Evolutionary conservation across 441 rosid species (phyloP).

Genomic region (Euphorbia corollata): DNA sequence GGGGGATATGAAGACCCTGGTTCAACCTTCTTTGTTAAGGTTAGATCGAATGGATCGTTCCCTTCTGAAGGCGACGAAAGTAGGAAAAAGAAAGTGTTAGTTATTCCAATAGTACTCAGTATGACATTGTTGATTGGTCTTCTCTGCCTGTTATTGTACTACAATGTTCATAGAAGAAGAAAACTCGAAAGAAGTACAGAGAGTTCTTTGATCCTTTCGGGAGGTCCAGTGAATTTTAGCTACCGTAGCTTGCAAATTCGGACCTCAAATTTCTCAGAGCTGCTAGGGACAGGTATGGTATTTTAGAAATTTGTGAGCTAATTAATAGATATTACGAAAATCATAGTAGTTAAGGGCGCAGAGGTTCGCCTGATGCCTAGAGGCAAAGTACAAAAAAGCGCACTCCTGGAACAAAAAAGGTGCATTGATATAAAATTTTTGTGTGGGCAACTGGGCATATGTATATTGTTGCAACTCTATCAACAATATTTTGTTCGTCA

Average conservation of each 20-base stretch:
- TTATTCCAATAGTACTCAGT: conserved; percentile 54
- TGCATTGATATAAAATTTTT: too few species aligned
- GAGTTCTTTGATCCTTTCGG: conserved; percentile 44
- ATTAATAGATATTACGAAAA: conserved; percentile 1
- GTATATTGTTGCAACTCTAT: too few species aligned
- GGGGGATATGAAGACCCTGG: conserved; percentile 78
- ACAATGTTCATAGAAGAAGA: conserved; percentile 50
- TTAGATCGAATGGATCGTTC: conserved; percentile 37
- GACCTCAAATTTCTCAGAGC: conserved; percentile 56
- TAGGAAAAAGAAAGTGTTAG: conserved; percentile 37
- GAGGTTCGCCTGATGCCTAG: too few species aligned
- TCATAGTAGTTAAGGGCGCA: too few species aligned
- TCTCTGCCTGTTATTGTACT: conserved; percentile 56
- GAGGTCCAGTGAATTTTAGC: conserved; percentile 61
- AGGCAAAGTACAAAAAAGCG: too few species aligned
- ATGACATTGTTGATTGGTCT: conserved; percentile 54
- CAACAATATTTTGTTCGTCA: too few species aligned
- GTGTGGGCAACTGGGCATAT: too few species aligned
- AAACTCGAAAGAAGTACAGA: conserved; percentile 42
- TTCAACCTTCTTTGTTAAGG: conserved; percentile 67
- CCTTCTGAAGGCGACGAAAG: conserved; percentile 8
- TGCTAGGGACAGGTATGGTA: conserved; percentile 66
- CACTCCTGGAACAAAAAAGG: too few species aligned
- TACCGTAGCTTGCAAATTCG: conserved; percentile 62
- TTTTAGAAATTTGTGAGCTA: conserved; percentile 13